Conservation (phyloP, 805 yeast genomes). For the Lachancea dasiensis region DNA sequence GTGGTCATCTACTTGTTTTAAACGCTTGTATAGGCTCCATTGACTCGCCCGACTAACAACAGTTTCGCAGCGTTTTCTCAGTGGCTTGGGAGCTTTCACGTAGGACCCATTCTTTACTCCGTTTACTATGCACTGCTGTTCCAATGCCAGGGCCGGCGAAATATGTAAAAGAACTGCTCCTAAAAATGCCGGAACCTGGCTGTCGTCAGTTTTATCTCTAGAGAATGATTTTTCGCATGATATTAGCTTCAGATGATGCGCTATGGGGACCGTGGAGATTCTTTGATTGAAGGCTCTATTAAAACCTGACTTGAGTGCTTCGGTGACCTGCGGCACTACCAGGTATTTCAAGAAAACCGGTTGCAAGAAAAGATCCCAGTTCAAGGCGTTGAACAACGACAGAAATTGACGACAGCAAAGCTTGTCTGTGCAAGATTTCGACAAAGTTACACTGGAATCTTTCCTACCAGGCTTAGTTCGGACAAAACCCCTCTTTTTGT, state of each 20-base stretch:
- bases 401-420: conserved; percentile 55
- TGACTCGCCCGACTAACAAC: conserved; percentile 23
- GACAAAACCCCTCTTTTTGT: conserved; percentile 52
- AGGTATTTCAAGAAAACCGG: conserved; percentile 40
- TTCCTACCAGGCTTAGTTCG: conserved; percentile 90
- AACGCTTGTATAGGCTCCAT: conserved; percentile 18
- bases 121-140: conserved; percentile 39
- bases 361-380: conserved; percentile 32
- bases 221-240: conserved; percentile 13
- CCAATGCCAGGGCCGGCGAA: neutral
- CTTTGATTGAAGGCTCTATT: conserved; percentile 15
- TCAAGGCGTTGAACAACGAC: conserved; percentile 46
- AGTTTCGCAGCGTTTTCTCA: conserved; percentile 38
- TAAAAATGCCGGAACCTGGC: conserved; percentile 20
- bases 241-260: conserved; percentile 13
- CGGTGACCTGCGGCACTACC: conserved; percentile 37
- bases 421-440: conserved; percentile 90
- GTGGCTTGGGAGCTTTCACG: conserved; percentile 37
- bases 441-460: conserved; percentile 65
- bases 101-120: conserved; percentile 59
- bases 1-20: conserved; percentile 4
- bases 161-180: conserved; percentile 14
- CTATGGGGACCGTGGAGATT: too few species aligned
- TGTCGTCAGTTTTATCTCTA: conserved; percentile 14
- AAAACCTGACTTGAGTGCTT: conserved; percentile 3